Base-by-base conservation (phyloP, 2,329 filamentous ascomycete species). In the Ophiostoma himal-ulmi region DNA sequence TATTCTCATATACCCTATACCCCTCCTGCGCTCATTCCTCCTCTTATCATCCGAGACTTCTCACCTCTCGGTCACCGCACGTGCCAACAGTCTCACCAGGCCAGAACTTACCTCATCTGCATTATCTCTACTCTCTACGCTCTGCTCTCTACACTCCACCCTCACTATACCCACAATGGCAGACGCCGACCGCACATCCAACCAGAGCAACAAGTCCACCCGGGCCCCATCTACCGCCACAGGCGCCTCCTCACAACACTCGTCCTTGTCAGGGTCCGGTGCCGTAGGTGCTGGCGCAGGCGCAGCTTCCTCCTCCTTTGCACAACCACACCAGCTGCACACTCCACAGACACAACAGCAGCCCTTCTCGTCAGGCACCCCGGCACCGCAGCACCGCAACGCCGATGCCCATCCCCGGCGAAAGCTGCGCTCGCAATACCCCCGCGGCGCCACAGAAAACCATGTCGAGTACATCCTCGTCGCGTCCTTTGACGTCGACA, bases 381-480 rank as follows among this genome's bases (percentile, higher is more conserved):
- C 84, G 71, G 72, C 70, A 5, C 79, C 84, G 71, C 80, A 83
- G 74, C 79, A 84, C 78, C 75, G 83, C 77, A 80, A 87, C 77
- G 80, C 83, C 72, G 80, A 84, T 73, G 81, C 82, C 48, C 82
- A 83, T 70, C 83, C 84, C 5, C 79, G 81, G 22, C 84, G 85
- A 75, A 88, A 85, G 77, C 80, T 90, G 77, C 89, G 88, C 70
- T 91, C 91, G 26, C 91, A 93, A 76, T 94, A 93, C 76, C 91
- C 91, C 20, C 84, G 88, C n/a, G 85, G 89, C 70, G 86, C 88
- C 13, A 82, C 83, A 6, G 91, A 98, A 78, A 96, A 95, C 76
- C 95, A 99, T 89, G 95, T 99, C 81, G 95, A 99, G 79, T 99
- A 98, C 78, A 98, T 99, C 69, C 84, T 99, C 69, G 95, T 99